A percentile compares a stretch with the other conserved stretches of the same genome.
phyloP scores from a whole-genome alignment of 192 early-diverging fungal genomes.

The Coemansia sp. region DNA sequence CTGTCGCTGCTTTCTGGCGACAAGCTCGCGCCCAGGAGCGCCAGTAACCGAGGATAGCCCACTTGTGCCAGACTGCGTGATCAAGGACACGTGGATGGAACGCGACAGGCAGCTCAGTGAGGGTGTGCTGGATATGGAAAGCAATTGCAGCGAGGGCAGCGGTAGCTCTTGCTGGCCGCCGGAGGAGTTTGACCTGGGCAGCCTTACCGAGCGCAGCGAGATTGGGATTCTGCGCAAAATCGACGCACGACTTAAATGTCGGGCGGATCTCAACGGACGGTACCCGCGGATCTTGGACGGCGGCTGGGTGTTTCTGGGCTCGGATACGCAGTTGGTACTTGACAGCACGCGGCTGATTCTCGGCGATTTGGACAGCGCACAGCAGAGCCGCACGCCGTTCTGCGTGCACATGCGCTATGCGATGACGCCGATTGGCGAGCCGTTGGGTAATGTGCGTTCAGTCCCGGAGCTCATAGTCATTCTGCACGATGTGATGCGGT shows the following conservation, averaged over 20 bases:
- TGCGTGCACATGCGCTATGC: slow-evolving; percentile 11
- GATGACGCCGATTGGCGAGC: slow-evolving; percentile 8
- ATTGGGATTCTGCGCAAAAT: background rate
- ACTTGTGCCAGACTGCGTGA: no score
- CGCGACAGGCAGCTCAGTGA: no score
- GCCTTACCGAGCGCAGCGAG: slow-evolving; percentile 3
- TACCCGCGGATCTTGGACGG: background rate
- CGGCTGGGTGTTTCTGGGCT: background rate
- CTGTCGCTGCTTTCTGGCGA: no score
- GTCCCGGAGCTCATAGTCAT: slow-evolving; percentile 15
- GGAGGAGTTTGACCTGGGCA: no score
- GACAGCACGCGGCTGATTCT: slow-evolving; percentile 4
- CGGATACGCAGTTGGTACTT: background rate
- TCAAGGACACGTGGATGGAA: no score
- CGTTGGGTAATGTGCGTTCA: background rate
- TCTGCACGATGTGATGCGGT: slow-evolving; percentile 19
- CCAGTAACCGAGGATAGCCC: no score
- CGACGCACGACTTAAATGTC: background rate
- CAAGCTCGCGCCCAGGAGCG: background rate
- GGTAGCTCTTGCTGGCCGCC: no score
- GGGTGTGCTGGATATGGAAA: background rate
- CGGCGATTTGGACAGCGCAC: background rate
- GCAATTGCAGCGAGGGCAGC: background rate
- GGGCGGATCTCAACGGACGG: background rate
- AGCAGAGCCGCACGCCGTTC: background rate